Evolutionary conservation across 2,329 filamentous ascomycete genomes (phyloP), one percentile per base, ranked within the genome.

Genomic region (Paradendryphiella salina): DNA sequence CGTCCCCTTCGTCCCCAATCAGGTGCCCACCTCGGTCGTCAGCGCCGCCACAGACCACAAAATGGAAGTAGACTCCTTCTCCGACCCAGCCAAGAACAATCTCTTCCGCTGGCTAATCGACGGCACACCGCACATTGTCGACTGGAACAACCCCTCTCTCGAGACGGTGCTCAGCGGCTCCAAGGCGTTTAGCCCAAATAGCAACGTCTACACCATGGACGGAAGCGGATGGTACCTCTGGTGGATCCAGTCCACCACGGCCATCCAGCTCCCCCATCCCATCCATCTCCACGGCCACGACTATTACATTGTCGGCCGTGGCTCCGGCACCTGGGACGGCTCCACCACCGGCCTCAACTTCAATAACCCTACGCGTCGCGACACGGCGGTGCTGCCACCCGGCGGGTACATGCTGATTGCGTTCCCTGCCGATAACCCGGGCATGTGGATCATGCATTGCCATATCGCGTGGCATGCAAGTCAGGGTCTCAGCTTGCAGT

Each of bases 401-500:
- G 56, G 56, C 4, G 75, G 73, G 2, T 78, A 79, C 57, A 74
- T 77, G 18, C 77, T 83, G 10, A 63, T 84, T 15, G 80, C 80
- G 15, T 82, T 82, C 67, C 67, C 71, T 34, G 79, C 79, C 0
- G 73, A 77, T 39, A 82, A 83, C 64, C 80, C 81, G 0, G 82
- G 81, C 7, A 59, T 65, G 33, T 72, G 69, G 70, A 54, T 71
- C 7, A 69, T 68, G 65, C 66, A 71, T 32, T 71, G 67, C 46
- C 68, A 71, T 26, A 71, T 71, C 17, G 70, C 70, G 3, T 73
- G 64, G 64, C 71, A 73, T 44, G 71, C 65, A 0, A 61, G 59
- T 3, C 68, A 73, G 34, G 71, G 71, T 1, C 73, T 87, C 14
- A 76, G 74, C 5, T 68, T 82, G 28, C 78, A 83, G 63, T 82